Evolutionary conservation across 176 grass and related monocot species (phyloP).

Genomic region (Oryza brachyantha): DNA sequence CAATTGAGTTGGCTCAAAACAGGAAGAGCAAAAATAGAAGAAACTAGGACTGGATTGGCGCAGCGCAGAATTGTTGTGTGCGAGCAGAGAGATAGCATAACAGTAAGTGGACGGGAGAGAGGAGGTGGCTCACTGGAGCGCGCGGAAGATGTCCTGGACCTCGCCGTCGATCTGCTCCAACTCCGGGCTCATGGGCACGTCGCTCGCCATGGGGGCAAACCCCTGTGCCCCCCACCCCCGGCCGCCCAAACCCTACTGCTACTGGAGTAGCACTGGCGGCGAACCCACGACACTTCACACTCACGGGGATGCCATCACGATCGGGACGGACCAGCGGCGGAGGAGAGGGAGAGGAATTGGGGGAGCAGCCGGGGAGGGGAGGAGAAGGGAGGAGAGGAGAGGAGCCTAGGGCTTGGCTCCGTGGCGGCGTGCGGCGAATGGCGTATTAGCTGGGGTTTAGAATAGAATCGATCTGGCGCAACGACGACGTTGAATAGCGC

Average conservation of each 20-base stretch:
- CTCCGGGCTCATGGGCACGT: slow-evolving; percentile 77
- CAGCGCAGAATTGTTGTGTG: neutral
- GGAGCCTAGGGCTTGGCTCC: slow-evolving; percentile 35
- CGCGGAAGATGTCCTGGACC: slow-evolving; percentile 96
- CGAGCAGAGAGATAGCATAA: neutral
- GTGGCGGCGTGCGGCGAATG: neutral
- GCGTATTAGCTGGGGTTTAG: slow-evolving; percentile 49
- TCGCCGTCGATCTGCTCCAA: slow-evolving; percentile 93
- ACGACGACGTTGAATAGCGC: neutral
- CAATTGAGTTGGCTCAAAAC: neutral
- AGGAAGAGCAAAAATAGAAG: neutral
- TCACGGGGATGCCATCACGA: slow-evolving; percentile 33
- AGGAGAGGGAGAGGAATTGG: neutral
- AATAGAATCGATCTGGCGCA: slow-evolving; percentile 18
- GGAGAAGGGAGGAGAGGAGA: neutral
- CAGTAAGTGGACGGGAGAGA: neutral
- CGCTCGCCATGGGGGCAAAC: slow-evolving; percentile 80
- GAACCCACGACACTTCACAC: neutral
- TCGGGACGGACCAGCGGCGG: neutral
- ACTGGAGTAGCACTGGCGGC: neutral
- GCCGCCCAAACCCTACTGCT: neutral
- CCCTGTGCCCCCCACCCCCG: no score
- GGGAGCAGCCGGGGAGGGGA: neutral
- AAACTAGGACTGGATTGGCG: neutral
- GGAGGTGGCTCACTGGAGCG: slow-evolving; percentile 62